Conservation (phyloP, 2,329 filamentous ascomycete genomes). For the Diaporthe amygdali region DNA sequence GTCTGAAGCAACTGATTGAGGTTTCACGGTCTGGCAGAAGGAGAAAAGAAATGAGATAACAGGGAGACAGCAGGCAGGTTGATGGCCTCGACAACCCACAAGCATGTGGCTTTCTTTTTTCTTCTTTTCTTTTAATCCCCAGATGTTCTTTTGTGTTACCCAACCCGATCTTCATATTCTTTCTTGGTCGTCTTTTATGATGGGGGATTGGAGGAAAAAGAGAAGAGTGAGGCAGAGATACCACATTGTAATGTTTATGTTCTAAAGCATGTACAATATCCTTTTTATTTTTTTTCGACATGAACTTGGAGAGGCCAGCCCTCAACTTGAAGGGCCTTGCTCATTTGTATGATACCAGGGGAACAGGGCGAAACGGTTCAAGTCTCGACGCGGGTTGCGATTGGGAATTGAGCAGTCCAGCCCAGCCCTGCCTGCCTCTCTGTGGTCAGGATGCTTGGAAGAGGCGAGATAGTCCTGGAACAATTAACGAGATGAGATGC, state of each 20-base stretch:
- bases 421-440: not conserved
- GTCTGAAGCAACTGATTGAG: not conserved
- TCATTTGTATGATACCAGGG: not conserved
- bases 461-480: not conserved
- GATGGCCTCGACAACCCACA: not conserved
- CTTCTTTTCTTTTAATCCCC: not conserved
- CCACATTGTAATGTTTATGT: slow-evolving; percentile 25
- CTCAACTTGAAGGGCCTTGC: not conserved
- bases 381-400: not conserved
- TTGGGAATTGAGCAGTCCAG: not conserved
- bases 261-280: slow-evolving; percentile 6
- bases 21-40: not conserved
- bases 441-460: not conserved
- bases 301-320: not conserved
- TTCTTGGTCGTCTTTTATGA: not conserved
- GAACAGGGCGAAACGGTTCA: not conserved
- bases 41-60: not conserved
- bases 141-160: not conserved
- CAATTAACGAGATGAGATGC: not conserved
- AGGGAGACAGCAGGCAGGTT: not conserved
- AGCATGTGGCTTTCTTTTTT: not conserved
- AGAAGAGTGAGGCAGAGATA: slow-evolving; percentile 5
- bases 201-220: not conserved
- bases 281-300: not conserved
- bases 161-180: not conserved